phyloP scores from a whole-genome alignment of 257 asterid species.

The Lavandula angustifolia region DNA sequence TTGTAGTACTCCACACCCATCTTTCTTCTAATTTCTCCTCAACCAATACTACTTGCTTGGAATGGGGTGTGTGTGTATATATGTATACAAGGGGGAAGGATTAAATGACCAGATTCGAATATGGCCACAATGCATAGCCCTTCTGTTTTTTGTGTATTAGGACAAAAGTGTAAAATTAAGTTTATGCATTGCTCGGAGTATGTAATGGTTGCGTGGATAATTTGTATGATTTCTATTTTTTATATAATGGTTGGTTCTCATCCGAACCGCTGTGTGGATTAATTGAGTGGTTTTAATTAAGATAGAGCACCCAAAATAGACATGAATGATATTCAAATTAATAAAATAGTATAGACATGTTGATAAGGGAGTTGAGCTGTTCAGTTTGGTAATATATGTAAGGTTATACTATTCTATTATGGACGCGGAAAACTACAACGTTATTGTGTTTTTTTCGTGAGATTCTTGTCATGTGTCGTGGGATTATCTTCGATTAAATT shows the following conservation, averaged over 20 bases:
- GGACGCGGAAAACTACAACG: not conserved
- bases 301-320: not conserved
- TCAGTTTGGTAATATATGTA: not conserved
- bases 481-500: not conserved
- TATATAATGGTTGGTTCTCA: too few species aligned
- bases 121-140: too few species aligned
- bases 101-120: too few species aligned
- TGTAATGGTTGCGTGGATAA: not conserved
- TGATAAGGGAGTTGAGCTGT: constrained; percentile 24
- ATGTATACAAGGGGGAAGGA: not conserved
- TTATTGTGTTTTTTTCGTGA: not conserved
- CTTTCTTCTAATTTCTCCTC: not conserved
- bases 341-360: constrained; percentile 3
- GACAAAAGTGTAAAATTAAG: too few species aligned
- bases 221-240: too few species aligned
- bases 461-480: not conserved
- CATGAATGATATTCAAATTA: not conserved
- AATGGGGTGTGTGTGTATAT: not conserved
- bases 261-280: not conserved
- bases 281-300: not conserved
- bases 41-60: not conserved
- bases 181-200: too few species aligned
- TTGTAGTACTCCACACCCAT: constrained; percentile 50
- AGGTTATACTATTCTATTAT: not conserved
- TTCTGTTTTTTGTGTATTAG: too few species aligned